A percentile compares a stretch with the other conserved stretches of the same genome.
These are phyloP conservation scores for Botryotinia globosa DNA, from an alignment of 2,329 filamentous ascomycete genomes.

Conservation along the genomic window DNA sequence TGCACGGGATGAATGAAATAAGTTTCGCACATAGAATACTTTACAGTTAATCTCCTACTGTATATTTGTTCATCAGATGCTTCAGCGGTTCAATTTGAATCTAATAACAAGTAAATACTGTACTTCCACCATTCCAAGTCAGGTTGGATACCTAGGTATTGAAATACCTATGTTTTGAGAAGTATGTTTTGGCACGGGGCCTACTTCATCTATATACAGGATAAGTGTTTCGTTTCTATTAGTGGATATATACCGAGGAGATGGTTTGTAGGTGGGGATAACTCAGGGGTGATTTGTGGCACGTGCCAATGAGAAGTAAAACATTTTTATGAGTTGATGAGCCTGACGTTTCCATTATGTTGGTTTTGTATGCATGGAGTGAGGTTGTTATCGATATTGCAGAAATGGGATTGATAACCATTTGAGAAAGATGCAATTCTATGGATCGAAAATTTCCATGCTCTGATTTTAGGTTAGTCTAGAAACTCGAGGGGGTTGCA, in stretches of 20 bases:
- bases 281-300: neutral
- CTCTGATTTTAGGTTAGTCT: neutral
- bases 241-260: conserved; percentile 1
- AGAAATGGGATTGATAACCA: neutral
- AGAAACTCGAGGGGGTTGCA: neutral
- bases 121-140: neutral
- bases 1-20: neutral
- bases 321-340: neutral
- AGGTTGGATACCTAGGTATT: neutral
- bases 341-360: neutral
- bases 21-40: neutral
- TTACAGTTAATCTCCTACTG: neutral
- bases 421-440: neutral
- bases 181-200: neutral
- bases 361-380: neutral
- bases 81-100: neutral
- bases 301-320: neutral
- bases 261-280: neutral
- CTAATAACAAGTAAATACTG: neutral
- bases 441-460: neutral
- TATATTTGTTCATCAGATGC: neutral
- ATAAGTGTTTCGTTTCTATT: conserved; percentile 1
- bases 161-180: neutral
- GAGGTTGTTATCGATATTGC: neutral
- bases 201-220: neutral